Base-by-base conservation (phyloP, 2,329 filamentous ascomycete genomes). In the Alternaria ventricosa region DNA sequence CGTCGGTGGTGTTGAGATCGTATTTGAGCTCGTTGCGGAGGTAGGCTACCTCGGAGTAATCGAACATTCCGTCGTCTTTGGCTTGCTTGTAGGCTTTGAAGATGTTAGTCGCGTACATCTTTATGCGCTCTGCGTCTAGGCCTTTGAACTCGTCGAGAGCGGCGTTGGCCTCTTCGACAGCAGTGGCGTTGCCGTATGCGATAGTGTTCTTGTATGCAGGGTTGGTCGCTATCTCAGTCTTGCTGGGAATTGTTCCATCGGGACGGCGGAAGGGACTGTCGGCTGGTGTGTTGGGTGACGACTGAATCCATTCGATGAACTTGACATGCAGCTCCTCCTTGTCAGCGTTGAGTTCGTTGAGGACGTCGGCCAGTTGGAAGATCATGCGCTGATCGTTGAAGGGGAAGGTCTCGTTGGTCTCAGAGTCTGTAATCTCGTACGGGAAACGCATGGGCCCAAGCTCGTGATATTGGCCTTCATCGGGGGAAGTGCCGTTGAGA, bases 361-460 rank as follows among this genome's bases (percentile, higher is more conserved):
- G 80, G 57, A 84, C 83, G 2, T 83, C 82, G 2, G 85, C 87
- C 1, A 90, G 81, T 70, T 89, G 85, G 72, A 88, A 89, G 0
- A 89, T 85, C 68, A 90, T 80, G 60, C 86, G 82, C 67, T 89
- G 87, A 66, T 90, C 88, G 6, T 83, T 83, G 64, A 89, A 86
- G 61, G 86, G 82, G 8, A 83, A 70, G 0, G 84, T 88, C 69
- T 85, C 81, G 65, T 87, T 86, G 23, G 82, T 81, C 22, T 79
- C 79, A 2, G 82, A 74, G 61, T 85, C 82, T 0, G 75, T 79
- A 5, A 83, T 76, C 13, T 80, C 82, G 43, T 84, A 79, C 0
- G 88, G 88, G 64, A 90, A 86, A 3, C 87, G 81, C 87, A 90
- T 90, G 0, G 87, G 86, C 0, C 88, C 88, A 83, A 84, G 82